Conservation (phyloP, 2,329 filamentous ascomycete genomes). For the Capronia epimyces region DNA sequence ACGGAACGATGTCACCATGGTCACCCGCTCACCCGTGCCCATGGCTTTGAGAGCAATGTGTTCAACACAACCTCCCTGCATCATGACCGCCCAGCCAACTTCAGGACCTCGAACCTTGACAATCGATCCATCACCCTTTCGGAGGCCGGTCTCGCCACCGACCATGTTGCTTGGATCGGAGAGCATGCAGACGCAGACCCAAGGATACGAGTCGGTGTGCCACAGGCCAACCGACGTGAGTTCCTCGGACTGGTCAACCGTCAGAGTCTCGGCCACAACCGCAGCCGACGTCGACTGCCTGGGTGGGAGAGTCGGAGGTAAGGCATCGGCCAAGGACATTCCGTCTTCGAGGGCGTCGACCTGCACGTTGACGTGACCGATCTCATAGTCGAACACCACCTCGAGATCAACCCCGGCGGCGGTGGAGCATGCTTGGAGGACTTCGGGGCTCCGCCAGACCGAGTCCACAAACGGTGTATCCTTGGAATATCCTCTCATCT, state of each 20-base stretch:
- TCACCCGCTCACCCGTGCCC: constrained; percentile 29
- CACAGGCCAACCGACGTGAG: constrained; percentile 20
- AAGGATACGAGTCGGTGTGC: constrained; percentile 28
- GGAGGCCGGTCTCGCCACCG: constrained; percentile 32
- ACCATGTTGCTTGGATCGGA: constrained; percentile 30
- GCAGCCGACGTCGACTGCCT: not conserved
- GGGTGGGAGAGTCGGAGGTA: constrained; percentile 16
- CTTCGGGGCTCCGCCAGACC: constrained; percentile 29
- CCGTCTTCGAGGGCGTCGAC: constrained; percentile 29
- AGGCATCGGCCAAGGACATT: constrained; percentile 1
- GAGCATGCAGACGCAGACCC: constrained; percentile 34
- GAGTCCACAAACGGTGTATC: constrained; percentile 34
- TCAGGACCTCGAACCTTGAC: constrained; percentile 22
- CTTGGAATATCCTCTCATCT: constrained; percentile 32
- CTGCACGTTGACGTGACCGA: constrained; percentile 30
- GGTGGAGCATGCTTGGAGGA: constrained; percentile 24
- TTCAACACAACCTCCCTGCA: constrained; percentile 32
- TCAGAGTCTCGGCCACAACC: not conserved
- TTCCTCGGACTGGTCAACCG: constrained; percentile 6
- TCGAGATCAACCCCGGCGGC: constrained; percentile 29
- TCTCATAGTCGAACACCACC: constrained; percentile 29
- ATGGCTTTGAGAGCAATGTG: constrained; percentile 30
- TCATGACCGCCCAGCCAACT: constrained; percentile 30
- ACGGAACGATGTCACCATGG: constrained; percentile 31
- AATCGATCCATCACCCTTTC: constrained; percentile 26